These are phyloP conservation scores for Buddleja alternifolia DNA, from an alignment of 257 asterid genomes.

Conservation along the genomic window DNA sequence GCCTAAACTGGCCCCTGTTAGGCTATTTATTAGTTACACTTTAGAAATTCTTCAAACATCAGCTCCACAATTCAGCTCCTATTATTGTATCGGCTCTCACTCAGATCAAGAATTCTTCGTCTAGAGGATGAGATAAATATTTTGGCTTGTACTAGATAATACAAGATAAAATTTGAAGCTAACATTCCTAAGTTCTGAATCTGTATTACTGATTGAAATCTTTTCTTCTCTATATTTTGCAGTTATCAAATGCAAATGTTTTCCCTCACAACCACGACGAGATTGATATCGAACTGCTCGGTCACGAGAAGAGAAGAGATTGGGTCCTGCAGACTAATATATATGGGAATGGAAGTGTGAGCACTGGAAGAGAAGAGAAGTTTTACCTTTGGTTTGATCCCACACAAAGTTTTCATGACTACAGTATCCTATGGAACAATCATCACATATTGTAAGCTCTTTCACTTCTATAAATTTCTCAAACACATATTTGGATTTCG, in stretches of 20 bases:
- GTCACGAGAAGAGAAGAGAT: constrained; percentile 75
- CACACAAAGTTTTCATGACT: constrained; percentile 65
- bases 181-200: not conserved
- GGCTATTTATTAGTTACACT: too few relatives aligned
- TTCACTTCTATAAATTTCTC: not conserved
- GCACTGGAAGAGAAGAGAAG: constrained; percentile 82
- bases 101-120: too few relatives aligned
- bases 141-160: too few relatives aligned
- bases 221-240: not conserved
- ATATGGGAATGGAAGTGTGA: constrained; percentile 86
- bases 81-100: too few relatives aligned
- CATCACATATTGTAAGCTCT: constrained; percentile 74
- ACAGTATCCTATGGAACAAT: constrained; percentile 79
- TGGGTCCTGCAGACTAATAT: constrained; percentile 84
- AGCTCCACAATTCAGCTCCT: too few relatives aligned
- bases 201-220: constrained; percentile 3
- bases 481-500: not conserved
- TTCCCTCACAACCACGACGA: constrained; percentile 86
- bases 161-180: too few relatives aligned
- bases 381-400: constrained; percentile 93
- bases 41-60: too few relatives aligned
- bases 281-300: constrained; percentile 81
- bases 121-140: too few relatives aligned
- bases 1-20: too few relatives aligned
- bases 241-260: constrained; percentile 66